Evolutionary conservation across 345 rosid genomes (phyloP).

Genomic region (Gossypium bickii): DNA sequence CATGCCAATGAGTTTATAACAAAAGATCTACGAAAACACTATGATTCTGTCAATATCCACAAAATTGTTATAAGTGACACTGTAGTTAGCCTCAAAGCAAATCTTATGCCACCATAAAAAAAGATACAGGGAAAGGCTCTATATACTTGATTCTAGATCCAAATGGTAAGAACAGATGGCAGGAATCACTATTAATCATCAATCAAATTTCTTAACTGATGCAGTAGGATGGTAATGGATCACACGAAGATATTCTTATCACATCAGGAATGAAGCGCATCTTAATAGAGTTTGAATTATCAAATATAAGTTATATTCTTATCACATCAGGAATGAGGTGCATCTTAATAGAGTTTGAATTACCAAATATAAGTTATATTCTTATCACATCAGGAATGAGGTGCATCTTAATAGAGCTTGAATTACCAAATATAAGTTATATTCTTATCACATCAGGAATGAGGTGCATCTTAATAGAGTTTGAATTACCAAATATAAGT

Average conservation of each 20-base stretch:
- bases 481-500: too few relatives aligned
- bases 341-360: too few relatives aligned
- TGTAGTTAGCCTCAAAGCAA: background rate
- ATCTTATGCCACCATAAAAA: background rate
- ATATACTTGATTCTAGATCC: background rate
- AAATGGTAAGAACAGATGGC: background rate
- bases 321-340: background rate
- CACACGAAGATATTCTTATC: background rate
- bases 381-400: background rate
- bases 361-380: background rate
- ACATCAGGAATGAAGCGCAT: background rate
- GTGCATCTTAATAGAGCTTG: background rate
- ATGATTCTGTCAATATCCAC: too few relatives aligned
- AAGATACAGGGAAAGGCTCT: background rate
- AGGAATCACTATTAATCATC: constrained; percentile 1
- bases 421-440: too few relatives aligned
- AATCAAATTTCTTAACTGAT: background rate
- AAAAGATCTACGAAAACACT: too few relatives aligned
- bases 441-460: background rate
- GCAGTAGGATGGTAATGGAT: background rate
- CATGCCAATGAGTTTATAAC: too few relatives aligned
- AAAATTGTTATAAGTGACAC: background rate
- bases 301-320: background rate
- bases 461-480: background rate
- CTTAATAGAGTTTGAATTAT: background rate